These are phyloP conservation scores for Carex arenaria DNA, from an alignment of 202 grass and related monocot species.

Conservation along the genomic window DNA sequence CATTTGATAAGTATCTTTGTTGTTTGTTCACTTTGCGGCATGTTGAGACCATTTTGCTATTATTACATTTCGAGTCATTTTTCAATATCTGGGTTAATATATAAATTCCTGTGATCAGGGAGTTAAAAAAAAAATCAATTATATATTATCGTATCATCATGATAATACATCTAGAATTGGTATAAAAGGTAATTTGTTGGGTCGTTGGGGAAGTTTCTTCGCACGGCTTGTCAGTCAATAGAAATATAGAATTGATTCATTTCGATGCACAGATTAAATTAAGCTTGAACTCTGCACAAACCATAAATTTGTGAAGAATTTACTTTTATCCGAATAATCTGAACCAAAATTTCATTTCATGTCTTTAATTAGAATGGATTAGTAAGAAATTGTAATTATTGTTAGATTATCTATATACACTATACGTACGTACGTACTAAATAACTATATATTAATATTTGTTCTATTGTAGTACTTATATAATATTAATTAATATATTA, in stretches of 20 bases:
- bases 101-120: too few species aligned
- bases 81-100: neutral
- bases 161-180: neutral
- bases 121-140: too few species aligned
- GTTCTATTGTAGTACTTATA: neutral
- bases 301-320: neutral
- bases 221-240: neutral
- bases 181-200: neutral
- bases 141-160: too few species aligned
- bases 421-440: neutral
- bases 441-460: neutral
- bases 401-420: neutral
- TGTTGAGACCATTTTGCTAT: neutral
- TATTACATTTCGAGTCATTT: neutral
- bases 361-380: neutral
- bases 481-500: neutral
- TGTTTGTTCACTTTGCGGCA: neutral
- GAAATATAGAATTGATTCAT: neutral
- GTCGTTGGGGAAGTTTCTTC: neutral
- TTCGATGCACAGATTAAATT: neutral
- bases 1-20: slow-evolving; percentile 7
- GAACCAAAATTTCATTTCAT: neutral
- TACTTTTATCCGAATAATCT: neutral
- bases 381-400: neutral
- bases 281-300: neutral